Evolutionary conservation across 371 early-diverging fungal genomes (phyloP), one percentile per base, ranked within the genome.

Genomic region (Mucor sp.): DNA sequence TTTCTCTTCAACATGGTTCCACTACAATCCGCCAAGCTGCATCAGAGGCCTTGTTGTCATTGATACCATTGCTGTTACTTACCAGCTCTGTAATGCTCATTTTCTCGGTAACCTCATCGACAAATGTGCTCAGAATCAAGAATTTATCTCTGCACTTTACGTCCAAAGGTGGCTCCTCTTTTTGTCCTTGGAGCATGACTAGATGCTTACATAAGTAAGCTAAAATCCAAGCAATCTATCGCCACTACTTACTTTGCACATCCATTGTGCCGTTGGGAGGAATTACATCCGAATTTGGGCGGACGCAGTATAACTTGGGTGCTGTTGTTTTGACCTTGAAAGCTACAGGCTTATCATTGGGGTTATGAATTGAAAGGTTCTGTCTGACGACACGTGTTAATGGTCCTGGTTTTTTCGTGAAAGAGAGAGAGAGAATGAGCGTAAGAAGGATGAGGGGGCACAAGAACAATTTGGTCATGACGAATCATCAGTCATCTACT

Each of bases 251-350:
- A 89, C 90, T 79, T 67, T 91, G 87, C 14, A 96, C 85, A 43
- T 89, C 86, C 30, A 86, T 67, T 2, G 83, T 50, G 1, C 73
- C 71, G n/a, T 87, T 75, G 4, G 95, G 87, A 11, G 78, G 81
- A 53, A 97, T 84, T 47, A 86, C 77, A 15, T 95, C 95, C 19
- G 91, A 85, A 76, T 95, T 97, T 32, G 97, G 96, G 35, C 94
- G 89, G 41, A 97, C 93, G 71, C 92, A 93, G 75, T 95, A 97
- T 62, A 92, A 87, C 77, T 93, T 93, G 21, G 97, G 97, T 2
- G 95, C 94, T 0, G 97, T 97, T 4, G 97, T 97, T 71, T 95
- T 95, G 68, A 97, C 90, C 75, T 97, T 96, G 82, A 93, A 97
- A 43, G 91, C 90, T 39, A 90, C 72, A 7, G 88, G 77, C 27